Percentiles rank a stretch among this genome's conserved stretches.
Evolutionary conservation across 345 rosid species (phyloP).

Genomic region (Salix udensis): DNA sequence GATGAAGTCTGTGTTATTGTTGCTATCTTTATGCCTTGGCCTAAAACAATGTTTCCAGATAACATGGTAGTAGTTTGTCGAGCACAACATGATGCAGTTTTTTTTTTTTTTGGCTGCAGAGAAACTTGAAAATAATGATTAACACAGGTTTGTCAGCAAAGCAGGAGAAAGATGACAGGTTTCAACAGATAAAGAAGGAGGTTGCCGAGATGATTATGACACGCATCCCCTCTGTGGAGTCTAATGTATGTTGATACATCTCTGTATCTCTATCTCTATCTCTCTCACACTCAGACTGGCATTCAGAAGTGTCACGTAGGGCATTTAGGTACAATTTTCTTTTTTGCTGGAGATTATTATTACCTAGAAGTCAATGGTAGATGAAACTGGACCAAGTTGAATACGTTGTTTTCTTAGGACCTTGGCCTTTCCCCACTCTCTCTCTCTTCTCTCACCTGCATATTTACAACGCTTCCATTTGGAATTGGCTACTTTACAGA

Average conservation of each 20-base stretch:
- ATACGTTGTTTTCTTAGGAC: too few relatives aligned
- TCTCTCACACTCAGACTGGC: neutral
- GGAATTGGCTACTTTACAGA: neutral
- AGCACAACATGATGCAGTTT: neutral
- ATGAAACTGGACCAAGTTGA: neutral
- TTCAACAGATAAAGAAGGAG: constrained; percentile 76
- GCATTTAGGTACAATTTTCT: neutral
- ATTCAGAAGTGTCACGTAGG: neutral
- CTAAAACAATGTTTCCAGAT: neutral
- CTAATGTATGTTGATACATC: constrained; percentile 44
- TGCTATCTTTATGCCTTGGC: neutral
- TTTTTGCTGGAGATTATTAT: neutral
- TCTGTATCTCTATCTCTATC: constrained; percentile 9
- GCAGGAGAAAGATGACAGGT: constrained; percentile 78
- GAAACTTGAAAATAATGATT: constrained; percentile 83
- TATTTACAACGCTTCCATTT: neutral
- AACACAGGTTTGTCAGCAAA: constrained; percentile 57
- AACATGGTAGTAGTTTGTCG: neutral
- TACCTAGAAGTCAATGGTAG: neutral
- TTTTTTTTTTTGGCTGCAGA: constrained; percentile 47
- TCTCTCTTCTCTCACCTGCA: too few relatives aligned
- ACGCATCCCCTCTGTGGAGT: constrained; percentile 47
- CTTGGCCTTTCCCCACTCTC: too few relatives aligned
- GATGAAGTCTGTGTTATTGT: neutral
- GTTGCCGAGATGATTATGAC: constrained; percentile 69